Conservation (phyloP, 305 asterid species). For the Fraxinus nigra region DNA sequence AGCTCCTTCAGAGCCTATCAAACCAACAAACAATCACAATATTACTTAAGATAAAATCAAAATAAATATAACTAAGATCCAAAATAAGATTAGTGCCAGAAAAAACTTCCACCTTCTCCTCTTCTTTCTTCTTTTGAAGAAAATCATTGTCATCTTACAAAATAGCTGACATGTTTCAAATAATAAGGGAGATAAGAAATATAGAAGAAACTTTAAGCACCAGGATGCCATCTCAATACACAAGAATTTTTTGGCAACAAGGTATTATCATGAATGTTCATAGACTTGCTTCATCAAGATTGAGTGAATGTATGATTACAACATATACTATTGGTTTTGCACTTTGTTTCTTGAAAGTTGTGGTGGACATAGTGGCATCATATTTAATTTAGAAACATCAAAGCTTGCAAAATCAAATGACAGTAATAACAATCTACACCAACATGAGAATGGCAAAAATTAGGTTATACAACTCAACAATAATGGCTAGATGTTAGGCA, state of each 20-base stretch:
- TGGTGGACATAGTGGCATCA: not conserved
- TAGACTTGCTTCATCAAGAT: not conserved
- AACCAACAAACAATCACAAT: not conserved
- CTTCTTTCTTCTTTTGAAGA: constrained; percentile 89
- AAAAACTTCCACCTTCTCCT: constrained; percentile 64
- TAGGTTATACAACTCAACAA: not conserved
- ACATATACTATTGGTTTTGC: not conserved
- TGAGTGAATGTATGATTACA: not conserved
- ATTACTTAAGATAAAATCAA: not conserved
- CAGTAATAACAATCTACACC: not conserved
- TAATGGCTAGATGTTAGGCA: not conserved
- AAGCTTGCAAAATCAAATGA: not conserved
- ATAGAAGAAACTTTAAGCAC: not conserved
- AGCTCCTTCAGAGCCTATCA: constrained; percentile 84
- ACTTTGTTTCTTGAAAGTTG: not conserved
- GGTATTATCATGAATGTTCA: not conserved
- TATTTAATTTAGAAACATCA: not conserved
- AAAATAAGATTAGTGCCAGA: not conserved
- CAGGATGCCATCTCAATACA: not conserved
- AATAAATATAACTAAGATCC: not conserved
- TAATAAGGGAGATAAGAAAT: not conserved
- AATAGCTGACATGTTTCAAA: not conserved
- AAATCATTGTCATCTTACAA: constrained; percentile 71
- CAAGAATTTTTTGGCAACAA: not conserved
- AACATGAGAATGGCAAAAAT: not conserved